phyloP scores from a whole-genome alignment of 78 protist species.

The Neovahlkampfia damariscottae region DNA sequence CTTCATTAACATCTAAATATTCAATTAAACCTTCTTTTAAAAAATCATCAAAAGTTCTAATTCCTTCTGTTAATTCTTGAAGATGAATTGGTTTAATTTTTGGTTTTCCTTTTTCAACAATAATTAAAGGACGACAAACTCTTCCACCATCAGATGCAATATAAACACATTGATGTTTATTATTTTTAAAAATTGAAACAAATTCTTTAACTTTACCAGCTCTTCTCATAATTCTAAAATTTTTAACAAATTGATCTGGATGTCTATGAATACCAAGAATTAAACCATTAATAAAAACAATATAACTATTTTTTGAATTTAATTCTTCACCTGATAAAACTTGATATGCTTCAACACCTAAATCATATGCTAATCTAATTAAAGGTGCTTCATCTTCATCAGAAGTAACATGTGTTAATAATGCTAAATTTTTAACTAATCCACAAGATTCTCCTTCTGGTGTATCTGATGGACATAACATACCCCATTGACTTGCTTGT shows the following conservation, averaged over 20 bases:
- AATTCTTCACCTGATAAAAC: constrained; percentile 57
- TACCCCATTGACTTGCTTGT: constrained; percentile 98
- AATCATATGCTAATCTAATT: constrained; percentile 25
- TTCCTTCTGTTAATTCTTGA: constrained; percentile 50
- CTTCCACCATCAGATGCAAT: constrained; percentile 97
- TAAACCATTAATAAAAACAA: constrained; percentile 85
- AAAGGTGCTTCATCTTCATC: constrained; percentile 56
- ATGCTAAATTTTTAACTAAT: constrained; percentile 96
- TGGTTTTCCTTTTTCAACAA: constrained; percentile 78
- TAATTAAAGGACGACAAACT: constrained; percentile 92
- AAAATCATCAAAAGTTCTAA: constrained; percentile 50
- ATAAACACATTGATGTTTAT: constrained; percentile 46
- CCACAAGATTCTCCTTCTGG: constrained; percentile 99
- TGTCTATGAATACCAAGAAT: constrained; percentile 84
- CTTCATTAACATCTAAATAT: constrained; percentile 95
- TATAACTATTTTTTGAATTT: not conserved
- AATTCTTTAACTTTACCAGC: constrained; percentile 56
- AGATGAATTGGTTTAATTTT: constrained; percentile 49
- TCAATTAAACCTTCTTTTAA: constrained; percentile 70
- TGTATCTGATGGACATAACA: constrained; percentile 98
- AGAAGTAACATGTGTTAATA: constrained; percentile 92
- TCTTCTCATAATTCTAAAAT: constrained; percentile 60
- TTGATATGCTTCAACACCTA: constrained; percentile 80
- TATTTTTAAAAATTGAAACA: constrained; percentile 67
- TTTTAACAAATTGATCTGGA: constrained; percentile 37